Evolutionary conservation across 164 flowering plant species (phyloP).

Genomic region (Vitis cinerea): DNA sequence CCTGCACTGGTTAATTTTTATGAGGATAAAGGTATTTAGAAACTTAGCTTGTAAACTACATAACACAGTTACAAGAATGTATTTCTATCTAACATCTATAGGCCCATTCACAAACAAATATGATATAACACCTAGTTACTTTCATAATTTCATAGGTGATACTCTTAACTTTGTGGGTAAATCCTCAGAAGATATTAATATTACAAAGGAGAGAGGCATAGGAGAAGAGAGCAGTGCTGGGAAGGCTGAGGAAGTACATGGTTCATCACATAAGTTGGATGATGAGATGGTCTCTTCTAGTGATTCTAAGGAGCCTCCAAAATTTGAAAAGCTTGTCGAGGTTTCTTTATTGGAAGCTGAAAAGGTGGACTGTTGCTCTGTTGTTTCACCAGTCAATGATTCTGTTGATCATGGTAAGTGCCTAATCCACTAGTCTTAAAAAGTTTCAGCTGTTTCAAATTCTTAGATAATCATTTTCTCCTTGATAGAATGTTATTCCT

Average conservation of each 20-base stretch:
- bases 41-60: too few species aligned
- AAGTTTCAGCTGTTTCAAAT: background rate
- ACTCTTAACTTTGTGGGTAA: background rate
- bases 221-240: background rate
- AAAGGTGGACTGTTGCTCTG: background rate
- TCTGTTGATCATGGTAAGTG: conserved; percentile 4
- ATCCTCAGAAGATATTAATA: background rate
- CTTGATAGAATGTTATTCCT: background rate
- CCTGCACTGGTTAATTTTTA: too few species aligned
- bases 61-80: too few species aligned
- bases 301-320: background rate
- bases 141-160: background rate
- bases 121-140: too few species aligned
- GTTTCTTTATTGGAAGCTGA: background rate
- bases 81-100: too few species aligned
- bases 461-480: background rate
- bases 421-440: background rate
- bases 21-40: background rate
- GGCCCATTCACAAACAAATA: too few species aligned
- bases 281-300: background rate
- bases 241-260: conserved; percentile 3
- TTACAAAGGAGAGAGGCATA: background rate
- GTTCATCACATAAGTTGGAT: background rate
- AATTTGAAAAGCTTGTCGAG: background rate
- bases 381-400: conserved; percentile 1